Conservation (phyloP, 2,329 filamentous ascomycete species). For the Teratosphaeria pseudoeucalypti region DNA sequence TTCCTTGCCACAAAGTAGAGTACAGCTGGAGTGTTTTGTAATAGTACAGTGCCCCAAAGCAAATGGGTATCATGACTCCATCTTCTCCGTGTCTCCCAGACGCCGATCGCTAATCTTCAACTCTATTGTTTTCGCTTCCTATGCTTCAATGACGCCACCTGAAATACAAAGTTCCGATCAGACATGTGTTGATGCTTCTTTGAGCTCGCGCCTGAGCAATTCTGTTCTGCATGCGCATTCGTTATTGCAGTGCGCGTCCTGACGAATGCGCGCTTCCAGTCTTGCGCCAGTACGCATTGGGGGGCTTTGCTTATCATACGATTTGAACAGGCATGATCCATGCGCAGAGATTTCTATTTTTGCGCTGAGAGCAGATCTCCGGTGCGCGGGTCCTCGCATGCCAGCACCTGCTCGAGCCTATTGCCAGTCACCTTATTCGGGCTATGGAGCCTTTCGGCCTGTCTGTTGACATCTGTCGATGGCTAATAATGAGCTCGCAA, state of each 20-base stretch:
- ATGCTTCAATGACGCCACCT: neutral
- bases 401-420: neutral
- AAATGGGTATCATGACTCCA: neutral
- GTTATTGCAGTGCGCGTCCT: neutral
- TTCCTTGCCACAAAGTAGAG: neutral
- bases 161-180: neutral
- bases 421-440: neutral
- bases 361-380: neutral
- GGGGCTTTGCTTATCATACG: neutral
- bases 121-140: neutral
- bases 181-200: neutral
- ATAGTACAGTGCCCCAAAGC: neutral
- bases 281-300: neutral
- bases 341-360: neutral
- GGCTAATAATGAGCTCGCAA: neutral
- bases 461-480: neutral
- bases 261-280: neutral
- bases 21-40: neutral
- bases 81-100: neutral
- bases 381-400: neutral
- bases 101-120: neutral
- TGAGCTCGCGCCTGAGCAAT: neutral
- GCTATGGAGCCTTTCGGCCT: neutral
- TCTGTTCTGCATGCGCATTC: neutral
- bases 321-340: neutral